Base-by-base conservation (phyloP, 768 basidiomycete species). In the Exsudoporus frostii region DNA sequence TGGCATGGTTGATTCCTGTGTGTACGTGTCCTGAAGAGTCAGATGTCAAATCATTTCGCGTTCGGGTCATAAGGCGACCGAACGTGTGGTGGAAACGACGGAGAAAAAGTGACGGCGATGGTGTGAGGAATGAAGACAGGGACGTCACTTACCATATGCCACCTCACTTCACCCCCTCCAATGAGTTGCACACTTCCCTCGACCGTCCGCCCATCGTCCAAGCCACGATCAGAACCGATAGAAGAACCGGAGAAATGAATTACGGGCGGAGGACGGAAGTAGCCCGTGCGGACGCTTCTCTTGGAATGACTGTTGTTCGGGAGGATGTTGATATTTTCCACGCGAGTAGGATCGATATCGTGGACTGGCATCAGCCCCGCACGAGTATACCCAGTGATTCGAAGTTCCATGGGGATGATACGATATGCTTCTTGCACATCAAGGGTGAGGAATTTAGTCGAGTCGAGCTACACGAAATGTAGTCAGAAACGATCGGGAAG, bases 341-440 rank as follows among this genome's bases (percentile, higher is more conserved):
- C 9, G 5, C 14, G 29, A 13, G 45, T 40, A 9, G 15, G 33
- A n/a, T 59, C 51, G 17, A 37, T 13, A 15, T 54, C 52, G 24
- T 58, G 43, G 34, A 67, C 30, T 2, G 62, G 63, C 57, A 67
- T 60, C 33, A 62, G n/a, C 9, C 42, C 51, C 4, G 64, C 58
- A 20, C 65, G 61, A 0, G 71, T 70, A 46, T 77, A 79, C 7
- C 73, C 69, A 0, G 63, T 56, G 34, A 79, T 63, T 11, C 70
- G 73, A n/a, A 84, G 50, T 19, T 72, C 74, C 69, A 82, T 68
- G 2, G 82, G 80, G 39, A 84, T 79, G 45, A 82, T 75, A n/a
- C 76, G 74, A 46, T 75, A 74, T 2, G 75, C 80, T 65, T 81
- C 81, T 55, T 70, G 64, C 3, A 71, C 59, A 3, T 56, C 55